Evolutionary conservation across 139 green algal genomes (phyloP).

Genomic region (Deuterostichococcus epilithicus): DNA sequence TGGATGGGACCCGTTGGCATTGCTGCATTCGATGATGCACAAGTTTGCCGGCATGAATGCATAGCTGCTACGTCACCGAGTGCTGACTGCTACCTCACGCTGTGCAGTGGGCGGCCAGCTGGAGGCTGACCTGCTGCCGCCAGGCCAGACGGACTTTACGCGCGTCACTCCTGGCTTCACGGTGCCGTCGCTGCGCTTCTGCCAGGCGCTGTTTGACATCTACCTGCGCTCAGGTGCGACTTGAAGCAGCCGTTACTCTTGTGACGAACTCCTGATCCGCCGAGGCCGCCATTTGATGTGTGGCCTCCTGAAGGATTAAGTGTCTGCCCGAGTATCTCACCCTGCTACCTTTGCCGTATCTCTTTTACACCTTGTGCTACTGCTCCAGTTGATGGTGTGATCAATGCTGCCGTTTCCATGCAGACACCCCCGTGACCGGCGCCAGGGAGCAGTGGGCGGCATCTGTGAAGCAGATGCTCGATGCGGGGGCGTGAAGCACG

Average conservation of each 20-base stretch:
- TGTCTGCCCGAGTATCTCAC: too few relatives aligned
- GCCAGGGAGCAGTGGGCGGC: not conserved
- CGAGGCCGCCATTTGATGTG: too few relatives aligned
- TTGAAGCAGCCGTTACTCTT: too few relatives aligned
- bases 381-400: too few relatives aligned
- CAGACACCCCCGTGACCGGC: not conserved
- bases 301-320: too few relatives aligned
- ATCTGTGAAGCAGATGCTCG: not conserved
- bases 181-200: not conserved
- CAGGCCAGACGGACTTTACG: slow-evolving; percentile 1
- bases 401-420: too few relatives aligned
- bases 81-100: not conserved
- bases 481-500: not conserved
- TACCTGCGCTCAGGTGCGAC: not conserved
- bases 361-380: too few relatives aligned
- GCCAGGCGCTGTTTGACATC: slow-evolving; percentile 12
- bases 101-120: slow-evolving; percentile 6
- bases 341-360: too few relatives aligned
- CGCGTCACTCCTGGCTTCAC: not conserved
- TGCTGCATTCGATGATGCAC: not conserved
- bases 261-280: too few relatives aligned
- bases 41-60: not conserved
- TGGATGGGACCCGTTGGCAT: not conserved
- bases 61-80: not conserved
- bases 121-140: not conserved